These are phyloP conservation scores for Talaromyces sp. DNA, from an alignment of 2,329 filamentous ascomycete genomes.

Conservation along the genomic window DNA sequence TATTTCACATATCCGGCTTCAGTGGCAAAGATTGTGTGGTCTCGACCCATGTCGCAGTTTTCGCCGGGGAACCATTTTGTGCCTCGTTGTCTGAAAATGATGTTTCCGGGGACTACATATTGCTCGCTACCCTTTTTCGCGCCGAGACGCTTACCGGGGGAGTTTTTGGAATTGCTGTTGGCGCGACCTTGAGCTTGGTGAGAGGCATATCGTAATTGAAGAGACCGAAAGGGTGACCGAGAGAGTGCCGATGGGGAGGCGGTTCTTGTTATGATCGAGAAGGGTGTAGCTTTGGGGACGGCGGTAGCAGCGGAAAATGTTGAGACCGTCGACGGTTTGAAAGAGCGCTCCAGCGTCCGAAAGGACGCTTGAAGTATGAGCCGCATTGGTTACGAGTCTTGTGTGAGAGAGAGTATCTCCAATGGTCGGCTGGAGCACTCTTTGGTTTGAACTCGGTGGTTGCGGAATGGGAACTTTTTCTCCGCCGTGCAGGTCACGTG, in stretches of 20 bases:
- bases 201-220: constrained; percentile 55
- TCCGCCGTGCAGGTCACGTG: not conserved
- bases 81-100: constrained; percentile 94
- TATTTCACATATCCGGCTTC: constrained; percentile 90
- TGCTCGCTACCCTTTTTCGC: constrained; percentile 92
- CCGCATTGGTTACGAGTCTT: constrained; percentile 22
- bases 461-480: not conserved
- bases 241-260: constrained; percentile 22
- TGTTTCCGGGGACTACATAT: constrained; percentile 92
- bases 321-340: constrained; percentile 26
- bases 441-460: not conserved
- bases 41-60: constrained; percentile 89
- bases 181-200: constrained; percentile 62
- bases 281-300: constrained; percentile 17
- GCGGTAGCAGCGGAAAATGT: constrained; percentile 17
- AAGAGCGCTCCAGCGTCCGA: constrained; percentile 32
- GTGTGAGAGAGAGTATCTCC: not conserved
- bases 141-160: constrained; percentile 79
- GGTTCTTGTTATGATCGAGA: constrained; percentile 14
- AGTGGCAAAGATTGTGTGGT: constrained; percentile 90
- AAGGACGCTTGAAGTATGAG: constrained; percentile 35
- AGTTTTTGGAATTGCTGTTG: constrained; percentile 62
- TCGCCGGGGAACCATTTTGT: constrained; percentile 93
- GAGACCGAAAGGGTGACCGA: constrained; percentile 31
- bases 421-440: not conserved